Conservation (phyloP, 192 early-diverging fungal genomes). For the Phycomyces blakesleeanus region DNA sequence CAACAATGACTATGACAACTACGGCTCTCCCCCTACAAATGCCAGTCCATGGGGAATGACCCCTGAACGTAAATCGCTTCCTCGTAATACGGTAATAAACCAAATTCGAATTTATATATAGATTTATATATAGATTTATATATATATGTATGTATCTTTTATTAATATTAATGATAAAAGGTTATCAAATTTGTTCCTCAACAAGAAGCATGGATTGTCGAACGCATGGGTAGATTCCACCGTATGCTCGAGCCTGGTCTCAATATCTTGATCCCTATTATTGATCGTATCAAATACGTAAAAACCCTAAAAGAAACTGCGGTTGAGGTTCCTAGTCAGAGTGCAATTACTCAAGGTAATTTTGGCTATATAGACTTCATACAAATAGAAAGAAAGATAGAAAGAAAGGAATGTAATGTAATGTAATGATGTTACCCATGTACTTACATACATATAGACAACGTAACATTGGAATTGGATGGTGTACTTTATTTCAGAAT, state of each 20-base stretch:
- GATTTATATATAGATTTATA: no score
- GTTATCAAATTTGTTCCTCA: constrained; percentile 97
- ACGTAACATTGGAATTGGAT: constrained; percentile 93
- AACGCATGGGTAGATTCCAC: constrained; percentile 88
- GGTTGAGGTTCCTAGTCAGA: constrained; percentile 85
- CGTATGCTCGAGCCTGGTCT: constrained; percentile 89
- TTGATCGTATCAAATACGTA: constrained; percentile 90
- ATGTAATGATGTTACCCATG: no score
- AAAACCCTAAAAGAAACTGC: constrained; percentile 95
- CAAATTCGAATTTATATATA: no score
- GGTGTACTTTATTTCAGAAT: constrained; percentile 95
- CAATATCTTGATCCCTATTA: constrained; percentile 81
- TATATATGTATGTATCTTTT: no score
- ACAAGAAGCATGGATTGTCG: constrained; percentile 96
- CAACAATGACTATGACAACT: constrained; percentile 26
- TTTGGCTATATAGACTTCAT: not conserved
- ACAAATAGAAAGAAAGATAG: not conserved
- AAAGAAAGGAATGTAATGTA: not conserved
- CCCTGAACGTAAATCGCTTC: constrained; percentile 34
- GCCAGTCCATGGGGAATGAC: constrained; percentile 28
- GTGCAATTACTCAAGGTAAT: constrained; percentile 82
- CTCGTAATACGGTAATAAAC: constrained; percentile 46
- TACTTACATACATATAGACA: no score
- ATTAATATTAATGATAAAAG: constrained; percentile 17
- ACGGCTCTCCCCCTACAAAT: constrained; percentile 26